Evolutionary conservation across 768 basidiomycete genomes (phyloP), one percentile per base, ranked within the genome.

Genomic region (Kwoniella sp.): DNA sequence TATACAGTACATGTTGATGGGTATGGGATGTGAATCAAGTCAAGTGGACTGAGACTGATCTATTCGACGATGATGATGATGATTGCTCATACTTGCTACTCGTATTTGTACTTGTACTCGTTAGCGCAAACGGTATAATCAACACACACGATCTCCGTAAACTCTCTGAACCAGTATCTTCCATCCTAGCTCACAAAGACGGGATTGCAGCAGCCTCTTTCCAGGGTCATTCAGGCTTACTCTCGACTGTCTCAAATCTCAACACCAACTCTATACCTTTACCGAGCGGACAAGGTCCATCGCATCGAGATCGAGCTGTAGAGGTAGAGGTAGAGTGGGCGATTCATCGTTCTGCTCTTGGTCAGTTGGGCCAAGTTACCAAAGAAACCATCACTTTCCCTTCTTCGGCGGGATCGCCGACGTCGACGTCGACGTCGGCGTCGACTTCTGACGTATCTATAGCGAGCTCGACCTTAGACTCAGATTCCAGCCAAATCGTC

Each of bases 211-310:
- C 37, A 2, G 74, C 74, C 2, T 67, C 64, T 2, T 76, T 73
- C 64, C 74, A 76, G 50, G 2, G 72, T 26, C 74, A 76, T 55
- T 76, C 74, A 1, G 74, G 74, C 10, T 60, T 76, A 37, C 65
- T 73, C 61, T 68, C 72, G 6, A 76, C 70, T 17, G 62, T 70
- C 0, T 67, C 70, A 17, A 57, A 54, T 19, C 29, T n/a, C n/a
- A n/a, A n/a, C n/a, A n/a, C n/a, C n/a, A n/a, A n/a, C n/a, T n/a
- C n/a, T n/a, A n/a, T n/a, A n/a, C n/a, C n/a, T n/a, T n/a, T n/a
- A n/a, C n/a, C n/a, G n/a, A n/a, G n/a, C n/a, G n/a, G n/a, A n/a
- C n/a, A n/a, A n/a, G n/a, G n/a, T n/a, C n/a, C n/a, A n/a, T n/a
- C n/a, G n/a, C n/a, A n/a, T 33, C 33, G 33, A 33, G 13, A 6